Base-by-base conservation (phyloP, 257 asterid species). In the Scutellaria minor region DNA sequence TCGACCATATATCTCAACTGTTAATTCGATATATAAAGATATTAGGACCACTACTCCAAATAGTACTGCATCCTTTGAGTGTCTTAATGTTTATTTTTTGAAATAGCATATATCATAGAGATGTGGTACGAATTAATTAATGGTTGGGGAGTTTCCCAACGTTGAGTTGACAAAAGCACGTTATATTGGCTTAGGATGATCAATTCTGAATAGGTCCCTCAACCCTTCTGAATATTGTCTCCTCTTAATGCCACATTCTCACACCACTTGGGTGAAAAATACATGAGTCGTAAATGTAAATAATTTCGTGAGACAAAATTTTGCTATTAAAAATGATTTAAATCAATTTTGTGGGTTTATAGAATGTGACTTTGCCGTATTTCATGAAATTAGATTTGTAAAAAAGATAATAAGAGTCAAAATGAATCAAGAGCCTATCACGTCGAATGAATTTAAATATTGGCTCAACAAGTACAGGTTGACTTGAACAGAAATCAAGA, bases 111-210 rank as follows among this genome's bases (percentile, higher is more conserved):
- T 24, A 42, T 42, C 7, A 44, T 53, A 6, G 59, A 7, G 9
- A 53, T 18, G 35, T 2, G 35, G 59, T n/a, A 8, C 4, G 24
- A 42, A n/a, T 71, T 6, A 8, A 51, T 4, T 41, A n/a, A 65
- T 64, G 10, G 47, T 14, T 42, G 37, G 62, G 59, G 51, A n/a
- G 6, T 39, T 68, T 67, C 64, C 48, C 24, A 51, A 67, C 13
- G 64, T 59, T 40, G 31, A 68, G 71, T 75, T 58, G 75, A 75
- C 75, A 60, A 41, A 18, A 68, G 60, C 75, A 75, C 65, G 71
- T 68, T 68, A n/a, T 51, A 50, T 60, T 73, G 15, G 5, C 67
- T 51, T 44, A 64, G 35, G 60, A 27, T 53, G 22, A 12, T 24
- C n/a, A 9, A 8, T 42, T 60, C 15, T 58, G 46, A 22, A 15